Percentiles rank a stretch among this genome's conserved stretches.
phyloP scores from a whole-genome alignment of 2,329 filamentous ascomycete species.

The Ceratocystis variospora region DNA sequence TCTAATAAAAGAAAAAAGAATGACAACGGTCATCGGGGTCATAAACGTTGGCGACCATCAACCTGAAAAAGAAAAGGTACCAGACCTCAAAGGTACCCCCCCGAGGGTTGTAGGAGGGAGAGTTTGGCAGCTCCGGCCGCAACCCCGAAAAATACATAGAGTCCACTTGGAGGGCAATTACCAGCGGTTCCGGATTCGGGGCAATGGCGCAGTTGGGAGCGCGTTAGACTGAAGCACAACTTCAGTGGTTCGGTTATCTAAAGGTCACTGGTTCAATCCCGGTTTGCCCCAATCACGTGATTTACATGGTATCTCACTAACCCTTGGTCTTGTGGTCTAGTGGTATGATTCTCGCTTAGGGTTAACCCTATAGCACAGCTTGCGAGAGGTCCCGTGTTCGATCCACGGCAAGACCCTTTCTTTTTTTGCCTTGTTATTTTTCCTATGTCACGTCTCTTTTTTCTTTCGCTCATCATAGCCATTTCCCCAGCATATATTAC shows the following conservation, averaged over 20 bases:
- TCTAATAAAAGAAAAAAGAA: too few relatives aligned
- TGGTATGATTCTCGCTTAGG: slow-evolving; percentile 62
- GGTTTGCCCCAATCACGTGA: slow-evolving; percentile 17
- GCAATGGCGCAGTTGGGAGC: slow-evolving; percentile 20
- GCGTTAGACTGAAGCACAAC: slow-evolving; percentile 18
- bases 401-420: slow-evolving; percentile 21
- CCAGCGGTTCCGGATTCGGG: neutral
- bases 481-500: too few relatives aligned
- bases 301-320: neutral
- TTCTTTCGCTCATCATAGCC: neutral
- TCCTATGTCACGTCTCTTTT: neutral
- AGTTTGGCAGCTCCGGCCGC: neutral
- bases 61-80: neutral
- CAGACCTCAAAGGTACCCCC: neutral
- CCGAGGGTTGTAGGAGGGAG: neutral
- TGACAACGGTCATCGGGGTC: neutral
- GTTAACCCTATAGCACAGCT: slow-evolving; percentile 28
- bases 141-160: neutral
- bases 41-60: neutral
- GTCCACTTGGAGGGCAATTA: neutral
- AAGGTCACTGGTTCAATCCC: slow-evolving; percentile 20
- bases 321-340: slow-evolving; percentile 42
- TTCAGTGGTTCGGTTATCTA: slow-evolving; percentile 19
- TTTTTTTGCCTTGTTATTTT: too few relatives aligned
- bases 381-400: slow-evolving; percentile 23